A percentile compares a stretch with the other conserved stretches of the same genome.
Conservation (phyloP, 352 stramenopile genomes). For the Phytophthora agathidicida region DNA sequence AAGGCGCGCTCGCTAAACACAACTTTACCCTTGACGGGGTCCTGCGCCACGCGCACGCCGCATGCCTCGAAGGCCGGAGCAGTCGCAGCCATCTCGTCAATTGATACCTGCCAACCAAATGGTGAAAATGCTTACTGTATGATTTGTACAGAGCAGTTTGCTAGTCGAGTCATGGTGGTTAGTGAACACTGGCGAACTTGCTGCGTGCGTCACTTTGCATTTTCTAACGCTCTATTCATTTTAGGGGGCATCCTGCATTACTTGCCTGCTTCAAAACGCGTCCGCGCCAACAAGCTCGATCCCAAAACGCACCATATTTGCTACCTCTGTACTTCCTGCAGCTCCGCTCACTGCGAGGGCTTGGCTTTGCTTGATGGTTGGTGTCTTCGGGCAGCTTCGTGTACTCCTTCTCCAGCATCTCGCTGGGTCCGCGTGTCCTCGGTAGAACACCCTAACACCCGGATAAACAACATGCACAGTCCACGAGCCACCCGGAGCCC, state of each 20-base stretch:
- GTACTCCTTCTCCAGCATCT: background rate
- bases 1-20: conserved; percentile 61
- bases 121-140: conserved; percentile 6
- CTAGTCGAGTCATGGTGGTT: conserved; percentile 8
- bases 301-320: conserved; percentile 23
- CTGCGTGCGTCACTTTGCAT: conserved; percentile 34
- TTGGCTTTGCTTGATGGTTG: conserved; percentile 6
- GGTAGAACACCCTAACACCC: conserved; percentile 15
- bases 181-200: conserved; percentile 6
- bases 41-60: conserved; percentile 59
- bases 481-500: conserved; percentile 6
- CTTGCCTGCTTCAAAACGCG: conserved; percentile 10
- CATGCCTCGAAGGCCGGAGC: conserved; percentile 57
- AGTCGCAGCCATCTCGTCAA: conserved; percentile 36
- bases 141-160: conserved; percentile 8
- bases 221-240: conserved; percentile 50
- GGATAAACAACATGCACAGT: conserved; percentile 23
- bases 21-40: conserved; percentile 65
- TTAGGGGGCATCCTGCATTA: conserved; percentile 25
- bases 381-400: conserved; percentile 5
- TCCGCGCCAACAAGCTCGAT: conserved; percentile 14
- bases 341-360: conserved; percentile 18
- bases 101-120: conserved; percentile 15
- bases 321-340: conserved; percentile 30
- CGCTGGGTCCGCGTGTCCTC: conserved; percentile 2